Base-by-base conservation (phyloP, 768 basidiomycete genomes). In the Exidia glandulosa region DNA sequence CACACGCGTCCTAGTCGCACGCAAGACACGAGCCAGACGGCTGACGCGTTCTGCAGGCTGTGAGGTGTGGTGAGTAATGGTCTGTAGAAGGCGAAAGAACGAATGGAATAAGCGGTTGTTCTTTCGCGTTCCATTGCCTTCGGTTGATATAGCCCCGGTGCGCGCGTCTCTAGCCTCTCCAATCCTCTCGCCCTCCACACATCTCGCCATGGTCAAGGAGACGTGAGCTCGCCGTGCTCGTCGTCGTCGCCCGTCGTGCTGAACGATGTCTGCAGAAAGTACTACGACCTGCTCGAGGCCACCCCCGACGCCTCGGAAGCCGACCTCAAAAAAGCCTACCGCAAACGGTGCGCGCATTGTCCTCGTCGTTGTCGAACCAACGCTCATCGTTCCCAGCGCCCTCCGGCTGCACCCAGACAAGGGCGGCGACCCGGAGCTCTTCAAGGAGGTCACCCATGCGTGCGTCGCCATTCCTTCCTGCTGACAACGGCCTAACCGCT, bases 381-480 rank as follows among this genome's bases (percentile, higher is more conserved):
- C 61, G 60, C 36, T 57, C 27, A 57, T 64, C 58, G 58, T 23
- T 45, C 19, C 33, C 61, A 94, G 91, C 72, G 91, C 91, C 10
- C 73, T 94, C 57, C 83, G 87, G 60, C 74, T 92, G 64, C 91
- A 94, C 70, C 91, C 91, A 25, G 91, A 94, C 80, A 94, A 94
- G 75, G 93, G 94, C 54, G 94, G 94, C 60, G 94, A 96, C 67
- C 93, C 93, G 29, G 95, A 98, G 73, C 73, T 89, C 58, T 98
- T 98, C 86, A 97, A 98, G 71, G 92, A 97, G 71, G 88, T 98
- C 36, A 94, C 91, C 10, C 91, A 93, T 76, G 91, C 91, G 88
- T 93, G 79, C 63, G 90, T 80, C n/a, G 27, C 60, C 60, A 60
- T 34, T 59, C 56, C 56, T n/a, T 57, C 34, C 27, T 29, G 54